Evolutionary conservation across 805 yeast genomes (phyloP), one percentile per base, ranked within the genome.

Genomic region (Hagleromyces aurorensis): DNA sequence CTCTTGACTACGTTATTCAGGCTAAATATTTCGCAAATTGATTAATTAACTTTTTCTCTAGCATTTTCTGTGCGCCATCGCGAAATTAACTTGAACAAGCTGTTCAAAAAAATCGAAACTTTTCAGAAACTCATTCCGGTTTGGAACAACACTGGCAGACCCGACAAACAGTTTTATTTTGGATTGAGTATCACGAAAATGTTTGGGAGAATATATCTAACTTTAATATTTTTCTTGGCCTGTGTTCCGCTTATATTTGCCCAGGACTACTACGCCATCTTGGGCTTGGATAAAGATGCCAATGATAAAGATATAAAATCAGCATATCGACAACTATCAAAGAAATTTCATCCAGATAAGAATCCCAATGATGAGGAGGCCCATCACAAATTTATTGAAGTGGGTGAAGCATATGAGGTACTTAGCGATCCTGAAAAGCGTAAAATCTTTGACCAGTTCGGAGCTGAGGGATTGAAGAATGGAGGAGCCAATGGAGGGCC

Each of bases 261-360:
- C 5, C 57, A 59, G 30, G 78, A 75, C 41, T 74, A 65, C 43
- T 75, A 76, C 37, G 41, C 61, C 47, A 67, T 86, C 5, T 64
- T 89, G 7, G 96, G 93, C 0, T 68, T 91, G 4, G 47, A 65
- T 7, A 70, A 66, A 37, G 63, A 67, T 42, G 94, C 96, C 0
- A 67, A 68, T 29, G 95, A 84, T 14, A 76, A 70, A 43, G 86
- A 85, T 33, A 83, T 87, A 59, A 85, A 83, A 52, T 70, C 76
- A 30, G 95, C 96, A 0, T 87, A 87, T 54, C 65, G 94, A 42
- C 70, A 73, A 33, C 60, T 89, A 40, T 77, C 87, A 42, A 79
- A 84, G 54, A 82, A 82, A 50, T 85, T 72, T 57, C 98, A 89
- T 51, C 98, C 98, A 2, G 98, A 89, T 58, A 89, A 89, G 61